Base-by-base conservation (phyloP, 78 protist species). In the Isochrysis galbana region DNA sequence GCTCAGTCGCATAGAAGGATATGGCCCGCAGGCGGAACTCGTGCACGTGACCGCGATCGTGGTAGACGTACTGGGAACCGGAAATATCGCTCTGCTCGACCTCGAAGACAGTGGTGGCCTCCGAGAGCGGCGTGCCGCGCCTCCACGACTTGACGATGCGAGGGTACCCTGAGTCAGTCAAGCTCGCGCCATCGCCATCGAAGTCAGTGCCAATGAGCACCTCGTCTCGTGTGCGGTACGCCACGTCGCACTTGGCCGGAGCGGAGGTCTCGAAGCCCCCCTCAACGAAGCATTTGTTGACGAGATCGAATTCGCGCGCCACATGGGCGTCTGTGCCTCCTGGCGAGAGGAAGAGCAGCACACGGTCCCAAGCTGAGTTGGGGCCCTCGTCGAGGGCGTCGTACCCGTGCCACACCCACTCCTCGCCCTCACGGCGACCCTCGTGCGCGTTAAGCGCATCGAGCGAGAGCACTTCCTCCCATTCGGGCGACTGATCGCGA, bases 401-500 rank as follows among this genome's bases (percentile, higher is more conserved):
- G 25, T 51, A 72, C 51, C 93, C 93, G n/a, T 22, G 34, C 90
- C 90, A 91, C 51, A 91, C 93, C 93, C 93, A 91, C 29, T 54
- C 19, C 77, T 34, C 70, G 39, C 86, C 90, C 90, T 91, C 78
- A 5, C 32, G 67, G 67, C 67, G 67, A 10, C 32, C 67, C 67
- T 54, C 67, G 67, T 36, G 46, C 47, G 44, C 44, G 42, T 80
- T 22, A 5, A 90, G 88, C 93, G 22, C 38, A 32, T 91, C 93
- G 29, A 91, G 21, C 7, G 45, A 48, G 25, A 91, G 87, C 0
- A 91, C 82, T 17, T 23, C 32, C 83, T 91, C 93, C 93, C 93
- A 91, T 78, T n/a, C n/a, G n/a, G 93, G 93, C 47, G 14, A 0
- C 7, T 4, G 38, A 10, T 41, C 0, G 44, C 36, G 44, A 41